phyloP scores from a whole-genome alignment of 257 asterid species.

The Craterostigma plantagineum region DNA sequence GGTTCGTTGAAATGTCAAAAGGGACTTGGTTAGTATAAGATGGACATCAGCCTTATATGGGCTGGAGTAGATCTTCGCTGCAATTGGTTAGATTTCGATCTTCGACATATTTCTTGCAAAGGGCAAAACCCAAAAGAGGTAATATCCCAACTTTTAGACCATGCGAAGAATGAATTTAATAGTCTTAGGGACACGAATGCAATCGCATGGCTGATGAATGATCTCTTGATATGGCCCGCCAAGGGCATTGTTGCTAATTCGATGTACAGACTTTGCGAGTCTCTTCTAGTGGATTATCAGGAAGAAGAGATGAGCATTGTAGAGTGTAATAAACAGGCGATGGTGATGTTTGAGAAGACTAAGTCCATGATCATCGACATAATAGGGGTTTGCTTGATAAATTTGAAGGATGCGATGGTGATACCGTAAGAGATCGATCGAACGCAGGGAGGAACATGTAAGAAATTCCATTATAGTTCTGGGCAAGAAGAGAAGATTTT shows the following conservation, averaged over 20 bases:
- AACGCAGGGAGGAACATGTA: conserved; percentile 14
- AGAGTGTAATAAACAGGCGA: conserved; percentile 6
- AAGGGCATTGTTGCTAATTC: conserved; percentile 21
- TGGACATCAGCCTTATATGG: too few relatives aligned
- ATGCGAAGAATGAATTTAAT: conserved; percentile 11
- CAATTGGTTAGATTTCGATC: conserved; percentile 22
- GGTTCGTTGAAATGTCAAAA: conserved; percentile 25
- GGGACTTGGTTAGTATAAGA: too few relatives aligned
- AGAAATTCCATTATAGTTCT: conserved; percentile 16
- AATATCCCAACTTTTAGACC: conserved; percentile 9
- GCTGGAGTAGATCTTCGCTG: conserved; percentile 14
- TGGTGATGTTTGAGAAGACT: conserved; percentile 17
- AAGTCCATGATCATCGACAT: conserved; percentile 19
- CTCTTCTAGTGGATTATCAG: conserved; percentile 12
- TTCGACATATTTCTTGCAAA: conserved; percentile 13
- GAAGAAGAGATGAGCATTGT: neutral
- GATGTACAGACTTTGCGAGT: conserved; percentile 19
- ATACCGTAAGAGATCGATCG: conserved; percentile 17
- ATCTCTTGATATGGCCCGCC: conserved; percentile 23
- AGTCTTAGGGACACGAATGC: conserved; percentile 9
- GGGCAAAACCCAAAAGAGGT: conserved; percentile 15
- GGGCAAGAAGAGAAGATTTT: conserved; percentile 28
- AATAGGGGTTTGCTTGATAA: conserved; percentile 24
- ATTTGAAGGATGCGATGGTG: conserved; percentile 14
- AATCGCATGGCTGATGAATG: conserved; percentile 10